phyloP scores from a whole-genome alignment of 2,329 filamentous ascomycete genomes.

The Alternaria consortialis region DNA sequence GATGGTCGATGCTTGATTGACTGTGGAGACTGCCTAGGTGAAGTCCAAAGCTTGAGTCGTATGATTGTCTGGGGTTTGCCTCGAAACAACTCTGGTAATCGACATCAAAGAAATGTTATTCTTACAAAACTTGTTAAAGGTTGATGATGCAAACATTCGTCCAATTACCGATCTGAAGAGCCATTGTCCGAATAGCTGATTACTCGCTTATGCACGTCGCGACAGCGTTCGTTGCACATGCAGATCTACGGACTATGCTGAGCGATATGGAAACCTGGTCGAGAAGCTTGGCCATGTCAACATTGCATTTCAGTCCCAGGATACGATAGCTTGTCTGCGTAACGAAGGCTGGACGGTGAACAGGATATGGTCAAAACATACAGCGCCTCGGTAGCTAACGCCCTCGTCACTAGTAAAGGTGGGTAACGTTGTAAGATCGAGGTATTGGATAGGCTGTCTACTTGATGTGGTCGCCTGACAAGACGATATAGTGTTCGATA shows the following conservation, averaged over 20 bases:
- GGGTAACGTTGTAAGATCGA: background rate
- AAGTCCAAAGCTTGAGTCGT: slow-evolving; percentile 1
- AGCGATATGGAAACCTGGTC: slow-evolving; percentile 20
- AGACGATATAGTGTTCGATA: slow-evolving; percentile 28
- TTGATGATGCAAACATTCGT: background rate
- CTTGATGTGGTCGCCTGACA: slow-evolving; percentile 15
- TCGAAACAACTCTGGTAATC: background rate
- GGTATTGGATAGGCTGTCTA: background rate
- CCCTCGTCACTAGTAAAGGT: background rate
- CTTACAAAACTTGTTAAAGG: background rate
- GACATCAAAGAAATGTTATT: background rate
- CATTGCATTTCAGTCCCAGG: slow-evolving; percentile 10
- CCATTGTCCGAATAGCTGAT: background rate
- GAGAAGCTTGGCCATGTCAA: slow-evolving; percentile 16
- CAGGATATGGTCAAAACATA: background rate
- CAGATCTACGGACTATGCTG: background rate
- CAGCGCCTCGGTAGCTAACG: background rate
- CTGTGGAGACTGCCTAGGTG: slow-evolving; percentile 6
- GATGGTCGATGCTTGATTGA: slow-evolving; percentile 16
- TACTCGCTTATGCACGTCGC: background rate
- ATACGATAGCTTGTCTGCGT: slow-evolving; percentile 2
- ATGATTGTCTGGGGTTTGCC: background rate
- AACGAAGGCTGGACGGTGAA: slow-evolving; percentile 2
- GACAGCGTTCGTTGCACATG: background rate
- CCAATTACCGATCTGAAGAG: background rate